Base-by-base conservation (phyloP, 495 filamentous ascomycete genomes). In the Penicillium soppii region DNA sequence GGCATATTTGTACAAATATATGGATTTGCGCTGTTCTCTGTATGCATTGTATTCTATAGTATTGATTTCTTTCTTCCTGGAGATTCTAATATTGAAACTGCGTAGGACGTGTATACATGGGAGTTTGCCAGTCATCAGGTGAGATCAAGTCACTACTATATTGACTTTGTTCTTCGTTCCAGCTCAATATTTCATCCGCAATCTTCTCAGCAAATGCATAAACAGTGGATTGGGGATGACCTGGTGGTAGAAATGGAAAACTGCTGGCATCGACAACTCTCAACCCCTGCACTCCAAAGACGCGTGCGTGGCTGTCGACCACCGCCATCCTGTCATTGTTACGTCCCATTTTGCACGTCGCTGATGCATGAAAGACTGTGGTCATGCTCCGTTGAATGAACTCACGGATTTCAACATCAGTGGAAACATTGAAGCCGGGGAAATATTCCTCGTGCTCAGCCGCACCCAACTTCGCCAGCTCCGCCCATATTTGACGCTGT, bases 201-300 rank as follows among this genome's bases (percentile, higher is more conserved):
- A 82, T 79, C 67, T 83, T 84, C 68, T 83, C 80, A 3, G 80
- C 81, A 8, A 83, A 56, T 47, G 67, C 69, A 64, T 76, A 81
- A 32, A 79, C 63, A 3, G 62, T 69, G 3, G 69, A 43, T 56
- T 70, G 58, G 5, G 79, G 81, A 63, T 83, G 79, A 0, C 80
- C 80, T 6, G 82, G 79, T 5, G 72, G 66, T 15, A 79, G 36
- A 7, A 81, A 66, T 2, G 80, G 71, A 57, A 82, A 78, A 25
- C 69, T 60, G 21, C 62, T 67, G 0, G 70, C 70, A 69, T 85
- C 81, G 1, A 85, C 77, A n/a, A 82, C 76, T 16, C 78, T 61
- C 56, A 83, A 49, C 3, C 61, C 59, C 20, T 62, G 59, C 5
- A 82, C 74, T 1, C 80, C 79, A 50, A 62, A 62, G 1, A 83